A percentile compares a stretch with the other conserved stretches of the same genome.
phyloP scores from a whole-genome alignment of 768 basidiomycete species.

The Boletus rex-veris region DNA sequence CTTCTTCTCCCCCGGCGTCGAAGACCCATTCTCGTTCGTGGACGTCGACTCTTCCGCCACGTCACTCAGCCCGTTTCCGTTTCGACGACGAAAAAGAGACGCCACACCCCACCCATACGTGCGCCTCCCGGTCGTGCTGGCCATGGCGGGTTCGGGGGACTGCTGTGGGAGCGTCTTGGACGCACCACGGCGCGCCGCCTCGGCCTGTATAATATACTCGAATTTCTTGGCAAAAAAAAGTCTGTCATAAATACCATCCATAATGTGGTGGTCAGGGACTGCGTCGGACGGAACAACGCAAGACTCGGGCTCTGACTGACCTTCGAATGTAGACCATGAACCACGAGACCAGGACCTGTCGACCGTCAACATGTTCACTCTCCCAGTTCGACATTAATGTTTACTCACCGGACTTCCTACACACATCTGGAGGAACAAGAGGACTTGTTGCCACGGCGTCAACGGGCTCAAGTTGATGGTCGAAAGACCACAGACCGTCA shows the following conservation, averaged over 20 bases:
- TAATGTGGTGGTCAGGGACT: too few species aligned
- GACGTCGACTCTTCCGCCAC: conserved; percentile 19
- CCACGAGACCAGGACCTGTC: conserved; percentile 77
- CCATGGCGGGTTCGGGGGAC: conserved; percentile 16
- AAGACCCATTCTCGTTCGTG: conserved; percentile 14
- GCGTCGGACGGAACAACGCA: too few species aligned
- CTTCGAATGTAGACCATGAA: conserved; percentile 76
- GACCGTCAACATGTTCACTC: background rate
- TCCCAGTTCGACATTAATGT: too few species aligned
- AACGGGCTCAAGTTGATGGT: conserved; percentile 66
- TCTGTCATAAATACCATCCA: conserved; percentile 35
- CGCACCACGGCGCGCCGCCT: conserved; percentile 32
- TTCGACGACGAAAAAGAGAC: conserved; percentile 33
- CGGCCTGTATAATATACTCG: conserved; percentile 49
- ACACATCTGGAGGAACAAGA: conserved; percentile 77
- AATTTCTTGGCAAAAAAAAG: conserved; percentile 71
- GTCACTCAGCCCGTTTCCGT: conserved; percentile 18
- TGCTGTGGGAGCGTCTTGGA: conserved; percentile 18
- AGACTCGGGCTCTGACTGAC: conserved; percentile 32
- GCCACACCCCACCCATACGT: conserved; percentile 29
- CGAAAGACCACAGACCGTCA: conserved; percentile 75
- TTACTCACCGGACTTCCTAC: conserved; percentile 65
- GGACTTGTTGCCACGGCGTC: conserved; percentile 65
- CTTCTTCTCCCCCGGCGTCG: conserved; percentile 16
- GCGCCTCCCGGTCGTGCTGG: conserved; percentile 11